Base-by-base conservation (phyloP, 768 basidiomycete genomes). In the Ephemerocybe angulata region DNA sequence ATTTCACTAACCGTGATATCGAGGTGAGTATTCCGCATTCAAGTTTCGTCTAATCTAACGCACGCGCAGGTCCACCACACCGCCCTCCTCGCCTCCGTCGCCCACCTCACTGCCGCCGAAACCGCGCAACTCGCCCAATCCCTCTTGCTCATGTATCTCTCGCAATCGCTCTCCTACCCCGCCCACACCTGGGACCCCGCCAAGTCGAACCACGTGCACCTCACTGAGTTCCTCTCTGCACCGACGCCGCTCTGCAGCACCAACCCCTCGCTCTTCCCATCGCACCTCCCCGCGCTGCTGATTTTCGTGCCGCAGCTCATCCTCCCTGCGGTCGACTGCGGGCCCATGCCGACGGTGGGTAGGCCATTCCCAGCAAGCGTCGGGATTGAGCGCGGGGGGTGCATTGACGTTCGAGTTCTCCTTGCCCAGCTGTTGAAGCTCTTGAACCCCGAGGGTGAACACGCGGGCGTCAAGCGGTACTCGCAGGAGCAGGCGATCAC, bases 401-500 rank as follows among this genome's bases (percentile, higher is more conserved):
- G n/a, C n/a, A n/a, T n/a, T n/a, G n/a, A n/a, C n/a, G n/a, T n/a
- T n/a, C n/a, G n/a, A n/a, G n/a, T n/a, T n/a, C n/a, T n/a, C n/a
- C n/a, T n/a, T n/a, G n/a, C n/a, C n/a, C 80, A 87, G 0, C 75
- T 90, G 2, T 71, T 88, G 12, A 84, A 81, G 58, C 72, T 90
- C 3, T 74, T 90, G 38, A 81, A 85, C 54, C 86, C 86, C 0
- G 63, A 70, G 6, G 78, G 74, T 0, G 71, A 78, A 40, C 71
- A 72, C 47, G 73, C 68, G 13, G 73, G 74, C 17, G 71, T 71
- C 0, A 65, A 64, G 50, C 68, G 86, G 37, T 93, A 90, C 59
- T 89, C 93, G 0, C 90, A 93, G 64, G 91, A 94, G 65, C 91
- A 93, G 64, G 88, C 87, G 0, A 83, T 96, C 51, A 93, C 90